Percentiles rank a stretch among this genome's conserved stretches.
Conservation (phyloP, 257 asterid genomes). For the Nicotiana tomentosiformis region DNA sequence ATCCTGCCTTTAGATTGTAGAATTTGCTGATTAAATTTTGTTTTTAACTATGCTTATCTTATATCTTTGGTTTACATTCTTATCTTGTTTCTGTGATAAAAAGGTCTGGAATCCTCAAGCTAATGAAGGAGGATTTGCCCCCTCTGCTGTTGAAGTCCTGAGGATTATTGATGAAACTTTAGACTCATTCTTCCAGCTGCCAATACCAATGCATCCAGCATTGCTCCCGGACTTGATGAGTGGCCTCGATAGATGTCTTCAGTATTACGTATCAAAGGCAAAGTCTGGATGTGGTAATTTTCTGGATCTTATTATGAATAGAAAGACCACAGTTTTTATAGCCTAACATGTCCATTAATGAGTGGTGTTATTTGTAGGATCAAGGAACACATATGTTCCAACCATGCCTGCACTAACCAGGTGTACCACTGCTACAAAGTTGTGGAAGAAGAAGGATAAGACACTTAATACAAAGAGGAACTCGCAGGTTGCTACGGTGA, state of each 20-base stretch:
- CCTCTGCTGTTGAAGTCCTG: constrained; percentile 85
- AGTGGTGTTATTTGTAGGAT: constrained; percentile 39
- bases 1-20: neutral
- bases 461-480: constrained; percentile 40
- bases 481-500: constrained; percentile 70
- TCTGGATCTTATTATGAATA: neutral
- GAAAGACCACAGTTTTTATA: neutral
- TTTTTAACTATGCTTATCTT: neutral
- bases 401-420: constrained; percentile 90
- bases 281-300: constrained; percentile 87
- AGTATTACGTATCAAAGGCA: constrained; percentile 69
- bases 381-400: constrained; percentile 69
- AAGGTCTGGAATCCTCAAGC: constrained; percentile 87
- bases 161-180: constrained; percentile 80
- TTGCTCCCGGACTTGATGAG: constrained; percentile 75
- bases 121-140: constrained; percentile 77
- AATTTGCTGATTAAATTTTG: neutral
- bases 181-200: constrained; percentile 87
- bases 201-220: constrained; percentile 96
- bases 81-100: constrained; percentile 16
- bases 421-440: constrained; percentile 57
- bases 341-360: neutral
- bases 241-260: constrained; percentile 89
- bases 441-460: constrained; percentile 84
- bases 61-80: neutral